Percentiles rank a stretch among this genome's conserved stretches.
Conservation (phyloP, 1,284 basidiomycete species). For the Trichosporon ovoides region DNA sequence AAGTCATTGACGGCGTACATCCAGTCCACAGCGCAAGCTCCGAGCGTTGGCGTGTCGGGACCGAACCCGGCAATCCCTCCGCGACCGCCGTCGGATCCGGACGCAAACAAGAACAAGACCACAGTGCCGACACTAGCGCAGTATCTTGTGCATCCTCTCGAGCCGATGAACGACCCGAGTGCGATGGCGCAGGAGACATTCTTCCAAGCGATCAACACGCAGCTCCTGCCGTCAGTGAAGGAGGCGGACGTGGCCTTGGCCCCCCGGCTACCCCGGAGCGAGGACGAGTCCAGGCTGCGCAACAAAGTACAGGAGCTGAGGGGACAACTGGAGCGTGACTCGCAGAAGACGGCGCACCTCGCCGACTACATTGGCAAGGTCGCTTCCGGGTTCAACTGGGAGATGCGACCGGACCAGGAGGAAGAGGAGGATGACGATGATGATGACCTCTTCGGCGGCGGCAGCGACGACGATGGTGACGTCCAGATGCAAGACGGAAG, state of each 20-base stretch:
- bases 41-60: not conserved
- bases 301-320: conserved; percentile 15
- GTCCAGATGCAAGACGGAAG: conserved; percentile 16
- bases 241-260: not conserved
- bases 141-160: conserved; percentile 39
- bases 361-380: conserved; percentile 25
- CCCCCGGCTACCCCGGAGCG: not conserved
- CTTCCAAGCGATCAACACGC: conserved; percentile 37
- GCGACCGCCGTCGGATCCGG: not conserved
- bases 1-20: conserved; percentile 31
- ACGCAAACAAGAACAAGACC: not conserved
- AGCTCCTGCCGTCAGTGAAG: conserved; percentile 19
- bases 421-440: conserved; percentile 19
- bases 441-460: conserved; percentile 24
- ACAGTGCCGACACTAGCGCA: conserved; percentile 16
- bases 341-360: conserved; percentile 22
- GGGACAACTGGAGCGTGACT: conserved; percentile 21
- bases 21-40: conserved; percentile 4
- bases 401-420: conserved; percentile 27
- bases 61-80: not conserved
- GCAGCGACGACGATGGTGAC: conserved; percentile 18
- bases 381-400: conserved; percentile 32
- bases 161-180: conserved; percentile 26
- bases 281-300: conserved; percentile 22
- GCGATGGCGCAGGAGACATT: conserved; percentile 32